Conservation (phyloP, 1,284 basidiomycete species). For the Phylloporus gajari region DNA sequence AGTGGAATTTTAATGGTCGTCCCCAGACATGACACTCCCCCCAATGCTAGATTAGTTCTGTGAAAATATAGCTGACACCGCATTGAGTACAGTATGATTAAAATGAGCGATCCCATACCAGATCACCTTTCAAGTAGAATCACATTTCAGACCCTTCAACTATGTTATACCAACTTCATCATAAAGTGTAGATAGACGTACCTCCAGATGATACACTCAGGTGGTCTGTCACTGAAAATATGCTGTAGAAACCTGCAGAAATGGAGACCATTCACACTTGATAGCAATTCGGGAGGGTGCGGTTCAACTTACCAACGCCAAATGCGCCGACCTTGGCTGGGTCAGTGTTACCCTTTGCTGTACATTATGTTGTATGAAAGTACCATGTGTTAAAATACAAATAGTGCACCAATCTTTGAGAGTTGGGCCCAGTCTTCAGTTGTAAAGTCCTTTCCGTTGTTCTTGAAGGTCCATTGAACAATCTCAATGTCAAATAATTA, state of each 20-base stretch:
- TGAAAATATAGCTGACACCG: background rate
- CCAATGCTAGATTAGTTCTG: background rate
- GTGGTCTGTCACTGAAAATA: slow-evolving; percentile 16
- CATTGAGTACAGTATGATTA: background rate
- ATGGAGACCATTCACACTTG: background rate
- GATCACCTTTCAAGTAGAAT: background rate
- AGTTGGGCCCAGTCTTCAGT: slow-evolving; percentile 87
- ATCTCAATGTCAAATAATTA: slow-evolving; percentile 52
- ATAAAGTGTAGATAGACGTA: background rate
- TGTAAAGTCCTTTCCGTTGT: slow-evolving; percentile 84
- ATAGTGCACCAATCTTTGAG: slow-evolving; percentile 79
- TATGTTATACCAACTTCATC: background rate
- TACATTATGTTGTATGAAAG: background rate
- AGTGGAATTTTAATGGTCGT: slow-evolving; percentile 90
- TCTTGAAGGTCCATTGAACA: slow-evolving; percentile 82
- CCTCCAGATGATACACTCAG: slow-evolving; percentile 6
- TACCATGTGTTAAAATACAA: background rate
- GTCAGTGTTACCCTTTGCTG: slow-evolving; percentile 82
- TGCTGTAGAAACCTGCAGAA: slow-evolving; percentile 18
- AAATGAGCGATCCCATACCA: background rate
- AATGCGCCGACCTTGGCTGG: slow-evolving; percentile 63
- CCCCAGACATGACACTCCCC: slow-evolving; percentile 67
- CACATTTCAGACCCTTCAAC: background rate
- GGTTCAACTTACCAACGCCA: slow-evolving; percentile 74
- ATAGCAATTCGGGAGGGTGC: background rate